These are phyloP conservation scores for Sonneratia caseolaris DNA, from an alignment of 345 rosid species.

Conservation along the genomic window DNA sequence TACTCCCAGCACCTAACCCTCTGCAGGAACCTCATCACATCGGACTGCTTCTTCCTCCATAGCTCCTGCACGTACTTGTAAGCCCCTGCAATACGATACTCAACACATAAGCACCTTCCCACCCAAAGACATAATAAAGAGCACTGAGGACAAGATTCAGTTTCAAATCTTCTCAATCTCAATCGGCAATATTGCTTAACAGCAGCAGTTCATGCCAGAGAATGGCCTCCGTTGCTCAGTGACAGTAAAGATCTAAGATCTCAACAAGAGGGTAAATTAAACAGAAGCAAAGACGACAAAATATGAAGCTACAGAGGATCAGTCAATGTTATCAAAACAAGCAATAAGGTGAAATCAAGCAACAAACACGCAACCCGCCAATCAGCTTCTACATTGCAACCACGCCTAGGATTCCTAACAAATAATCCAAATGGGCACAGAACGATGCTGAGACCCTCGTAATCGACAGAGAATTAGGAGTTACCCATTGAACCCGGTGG, in stretches of 20 bases:
- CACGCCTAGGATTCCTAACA: background rate
- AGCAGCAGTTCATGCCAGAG: background rate
- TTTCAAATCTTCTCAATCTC: background rate
- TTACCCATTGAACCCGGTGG: slow-evolving; percentile 10
- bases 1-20: slow-evolving; percentile 99
- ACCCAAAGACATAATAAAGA: background rate
- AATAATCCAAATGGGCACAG: background rate
- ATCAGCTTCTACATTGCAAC: background rate
- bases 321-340: background rate
- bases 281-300: background rate
- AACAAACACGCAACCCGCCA: no score
- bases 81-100: slow-evolving; percentile 44
- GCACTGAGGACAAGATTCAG: no score
- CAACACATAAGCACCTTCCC: background rate
- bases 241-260: background rate
- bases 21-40: slow-evolving; percentile 95
- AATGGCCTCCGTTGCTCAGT: background rate
- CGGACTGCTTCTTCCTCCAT: slow-evolving; percentile 99
- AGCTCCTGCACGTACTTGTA: slow-evolving; percentile 95
- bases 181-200: background rate
- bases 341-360: background rate
- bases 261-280: background rate
- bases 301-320: background rate
- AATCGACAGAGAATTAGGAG: background rate
- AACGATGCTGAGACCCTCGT: background rate